Conservation (phyloP, 768 basidiomycete genomes). For the Kwoniella sp. region DNA sequence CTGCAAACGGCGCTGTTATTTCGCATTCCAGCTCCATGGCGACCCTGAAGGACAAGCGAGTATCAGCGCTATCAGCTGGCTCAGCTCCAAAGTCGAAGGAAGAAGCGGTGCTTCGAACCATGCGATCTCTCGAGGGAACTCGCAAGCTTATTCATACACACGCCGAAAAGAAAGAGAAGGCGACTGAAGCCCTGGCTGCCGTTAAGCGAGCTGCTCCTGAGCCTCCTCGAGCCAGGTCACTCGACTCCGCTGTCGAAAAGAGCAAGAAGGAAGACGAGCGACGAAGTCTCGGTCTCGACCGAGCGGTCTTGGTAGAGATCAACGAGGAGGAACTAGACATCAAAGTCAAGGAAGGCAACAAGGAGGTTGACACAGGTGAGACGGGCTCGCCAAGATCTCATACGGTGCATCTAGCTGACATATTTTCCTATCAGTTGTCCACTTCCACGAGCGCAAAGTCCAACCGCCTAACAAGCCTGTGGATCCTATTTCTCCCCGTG, state of each 20-base stretch:
- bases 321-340: constrained; percentile 21
- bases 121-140: constrained; percentile 41
- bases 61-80: constrained; percentile 18
- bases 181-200: constrained; percentile 31
- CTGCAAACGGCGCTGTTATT: neutral
- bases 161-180: constrained; percentile 12
- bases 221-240: constrained; percentile 36
- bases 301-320: constrained; percentile 18
- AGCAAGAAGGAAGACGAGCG: constrained; percentile 28
- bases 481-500: constrained; percentile 20
- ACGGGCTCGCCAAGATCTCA: too few species aligned
- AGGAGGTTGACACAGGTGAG: constrained; percentile 24
- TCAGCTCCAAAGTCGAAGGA: constrained; percentile 32
- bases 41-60: constrained; percentile 29
- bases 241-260: constrained; percentile 25
- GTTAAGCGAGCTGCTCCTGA: constrained; percentile 42
- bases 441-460: constrained; percentile 12
- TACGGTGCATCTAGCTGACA: neutral
- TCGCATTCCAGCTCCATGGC: constrained; percentile 16
- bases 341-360: constrained; percentile 17
- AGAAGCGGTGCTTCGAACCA: constrained; percentile 38
- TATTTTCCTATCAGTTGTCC: neutral
- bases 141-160: constrained; percentile 9
- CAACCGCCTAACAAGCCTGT: neutral
- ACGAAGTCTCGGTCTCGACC: constrained; percentile 33